phyloP scores from a whole-genome alignment of 1,284 basidiomycete genomes.

The Trichosporon ovoides region DNA sequence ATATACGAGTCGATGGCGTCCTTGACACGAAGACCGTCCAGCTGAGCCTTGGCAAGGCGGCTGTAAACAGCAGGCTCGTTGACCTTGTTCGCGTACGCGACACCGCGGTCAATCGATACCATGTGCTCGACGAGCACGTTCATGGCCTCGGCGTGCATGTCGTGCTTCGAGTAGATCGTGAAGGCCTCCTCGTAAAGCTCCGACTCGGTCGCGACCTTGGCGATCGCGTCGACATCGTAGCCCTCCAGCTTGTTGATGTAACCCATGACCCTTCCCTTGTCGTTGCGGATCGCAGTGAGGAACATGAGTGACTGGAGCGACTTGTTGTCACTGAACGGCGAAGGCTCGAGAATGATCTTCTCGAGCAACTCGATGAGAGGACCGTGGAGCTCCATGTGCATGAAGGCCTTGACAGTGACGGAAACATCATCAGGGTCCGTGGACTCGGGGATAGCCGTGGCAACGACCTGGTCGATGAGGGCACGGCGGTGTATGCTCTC shows the following conservation, averaged over 20 bases:
- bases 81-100: constrained; percentile 95
- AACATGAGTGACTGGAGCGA: constrained; percentile 92
- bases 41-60: constrained; percentile 95
- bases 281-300: constrained; percentile 92
- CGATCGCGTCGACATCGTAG: constrained; percentile 92
- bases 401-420: constrained; percentile 97
- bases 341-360: constrained; percentile 97
- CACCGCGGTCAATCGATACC: constrained; percentile 92
- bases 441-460: constrained; percentile 92
- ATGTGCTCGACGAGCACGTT: constrained; percentile 98
- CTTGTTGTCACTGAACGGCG: constrained; percentile 95
- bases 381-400: constrained; percentile 92
- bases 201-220: constrained; percentile 94
- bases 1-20: constrained; percentile 99
- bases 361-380: constrained; percentile 97
- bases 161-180: constrained; percentile 92
- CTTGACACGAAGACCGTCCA: constrained; percentile 97
- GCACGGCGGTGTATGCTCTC: constrained; percentile 91
- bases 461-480: constrained; percentile 91
- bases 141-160: constrained; percentile 89
- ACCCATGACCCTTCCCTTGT: constrained; percentile 96
- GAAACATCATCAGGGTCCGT: constrained; percentile 99
- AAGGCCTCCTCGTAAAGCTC: constrained; percentile 95
- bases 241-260: constrained; percentile 98
- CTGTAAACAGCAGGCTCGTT: constrained; percentile 97